Evolutionary conservation across 257 asterid genomes (phyloP).

Genomic region (Linderniella brevidens): DNA sequence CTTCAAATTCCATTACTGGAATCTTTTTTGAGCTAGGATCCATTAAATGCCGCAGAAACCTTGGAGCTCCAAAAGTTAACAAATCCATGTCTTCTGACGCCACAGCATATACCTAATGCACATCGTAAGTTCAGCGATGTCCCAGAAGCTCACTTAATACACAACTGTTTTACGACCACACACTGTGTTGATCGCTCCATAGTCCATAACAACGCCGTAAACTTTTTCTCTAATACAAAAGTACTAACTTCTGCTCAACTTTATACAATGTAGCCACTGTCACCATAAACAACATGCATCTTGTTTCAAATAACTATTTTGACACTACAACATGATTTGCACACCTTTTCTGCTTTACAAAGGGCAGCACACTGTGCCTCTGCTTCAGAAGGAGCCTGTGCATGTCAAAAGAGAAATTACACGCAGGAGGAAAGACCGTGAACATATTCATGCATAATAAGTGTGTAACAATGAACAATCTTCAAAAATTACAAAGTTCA

Average conservation of each 20-base stretch:
- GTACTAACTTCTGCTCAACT: slow-evolving; percentile 7
- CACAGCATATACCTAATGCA: slow-evolving; percentile 72
- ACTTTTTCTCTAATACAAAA: too few relatives aligned
- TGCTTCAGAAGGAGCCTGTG: slow-evolving; percentile 96
- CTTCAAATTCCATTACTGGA: slow-evolving; percentile 98
- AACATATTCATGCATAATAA: neutral
- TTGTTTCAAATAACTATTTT: slow-evolving; percentile 8
- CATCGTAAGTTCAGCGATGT: slow-evolving; percentile 5
- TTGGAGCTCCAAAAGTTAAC: slow-evolving; percentile 88
- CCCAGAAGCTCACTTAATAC: too few relatives aligned
- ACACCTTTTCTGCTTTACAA: slow-evolving; percentile 62
- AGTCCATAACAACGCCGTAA: too few relatives aligned
- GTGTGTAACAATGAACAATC: slow-evolving; percentile 3
- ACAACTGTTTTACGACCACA: too few relatives aligned
- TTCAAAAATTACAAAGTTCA: slow-evolving; percentile 8
- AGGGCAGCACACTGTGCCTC: slow-evolving; percentile 95
- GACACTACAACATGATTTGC: slow-evolving; percentile 6
- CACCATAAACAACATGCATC: neutral
- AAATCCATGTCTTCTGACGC: slow-evolving; percentile 99
- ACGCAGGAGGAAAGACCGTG: slow-evolving; percentile 3
- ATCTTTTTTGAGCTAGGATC: slow-evolving; percentile 95
- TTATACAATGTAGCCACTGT: neutral
- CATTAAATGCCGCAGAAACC: slow-evolving; percentile 92
- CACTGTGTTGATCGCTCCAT: too few relatives aligned
- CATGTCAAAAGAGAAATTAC: slow-evolving; percentile 12